Base-by-base conservation (phyloP, 768 basidiomycete species). In the Macrolepiota fuliginosa region DNA sequence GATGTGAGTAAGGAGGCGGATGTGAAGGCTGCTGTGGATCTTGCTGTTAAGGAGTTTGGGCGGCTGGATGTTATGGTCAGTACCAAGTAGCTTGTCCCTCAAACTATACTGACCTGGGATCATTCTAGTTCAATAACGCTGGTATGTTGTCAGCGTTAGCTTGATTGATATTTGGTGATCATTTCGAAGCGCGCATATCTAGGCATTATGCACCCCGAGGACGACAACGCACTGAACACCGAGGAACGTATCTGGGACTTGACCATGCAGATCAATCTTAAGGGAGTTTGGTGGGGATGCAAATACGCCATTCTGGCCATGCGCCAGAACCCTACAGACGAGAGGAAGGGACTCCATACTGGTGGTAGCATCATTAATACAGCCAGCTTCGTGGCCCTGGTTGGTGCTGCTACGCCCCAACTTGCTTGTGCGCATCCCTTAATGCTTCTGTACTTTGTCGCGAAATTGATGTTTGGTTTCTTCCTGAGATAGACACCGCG, bases 251-350 rank as follows among this genome's bases (percentile, higher is more conserved):
- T 98, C 74, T 99, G 97, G 96, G 92, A 93, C 71, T 79, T 94
- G 61, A 94, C 92, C 1, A 92, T 92, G 89, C 84, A 89, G 64
- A 87, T 98, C 79, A 98, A 98, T 73, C 85, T 96, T 70, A 99
- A 98, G 77, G 97, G 97, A 55, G 97, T 98, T 62, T 98, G 96
- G 97, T 99, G 90, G 89, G 97, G 97, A 35, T 96, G 91, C 82
- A 98, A 98, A 76, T 89, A 98, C 70, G 97, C 96, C 4, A 96
- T 99, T 70, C 79, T 89, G 55, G 97, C 97, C 39, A 99, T 99
- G 96, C 88, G 93, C 63, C 76, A 92, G 64, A 99, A 99, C 75
- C 85, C 92, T 11, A 85, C 85, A 50, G 95, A 98, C 61, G 82
- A 83, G 62, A 77, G 83, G 63, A 93, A 89, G 73, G 91, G 92